These are phyloP conservation scores for Neltuma alba DNA, from an alignment of 306 rosid species.

Conservation along the genomic window DNA sequence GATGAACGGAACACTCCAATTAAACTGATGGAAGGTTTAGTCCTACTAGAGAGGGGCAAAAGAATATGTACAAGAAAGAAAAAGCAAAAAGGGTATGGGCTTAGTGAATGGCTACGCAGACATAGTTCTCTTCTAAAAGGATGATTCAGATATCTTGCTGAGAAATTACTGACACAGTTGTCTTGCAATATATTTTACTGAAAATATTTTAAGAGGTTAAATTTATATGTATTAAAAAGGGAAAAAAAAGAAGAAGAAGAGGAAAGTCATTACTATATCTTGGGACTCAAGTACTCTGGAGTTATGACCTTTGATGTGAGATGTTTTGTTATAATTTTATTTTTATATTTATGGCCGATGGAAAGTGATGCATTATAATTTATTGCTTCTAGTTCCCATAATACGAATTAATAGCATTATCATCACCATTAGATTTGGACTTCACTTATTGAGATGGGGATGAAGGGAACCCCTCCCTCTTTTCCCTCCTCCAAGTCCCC, in stretches of 20 bases:
- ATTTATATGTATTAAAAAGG: neutral
- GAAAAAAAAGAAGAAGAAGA: neutral
- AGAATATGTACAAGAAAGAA: neutral
- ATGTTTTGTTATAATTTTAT: neutral
- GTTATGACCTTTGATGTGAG: neutral
- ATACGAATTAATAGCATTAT: slow-evolving; percentile 9
- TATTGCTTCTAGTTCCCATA: neutral
- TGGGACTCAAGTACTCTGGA: neutral
- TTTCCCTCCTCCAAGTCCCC: neutral
- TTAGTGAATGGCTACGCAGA: neutral
- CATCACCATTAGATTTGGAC: neutral
- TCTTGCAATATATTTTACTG: neutral
- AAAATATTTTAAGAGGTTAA: neutral
- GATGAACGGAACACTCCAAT: neutral
- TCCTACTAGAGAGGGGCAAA: neutral
- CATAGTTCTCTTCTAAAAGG: neutral
- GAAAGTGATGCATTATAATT: slow-evolving; percentile 3
- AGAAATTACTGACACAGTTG: neutral
- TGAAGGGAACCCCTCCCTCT: neutral
- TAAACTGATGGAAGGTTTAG: neutral
- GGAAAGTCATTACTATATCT: neutral
- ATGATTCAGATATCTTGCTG: neutral
- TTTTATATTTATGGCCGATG: neutral
- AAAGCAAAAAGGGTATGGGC: neutral
- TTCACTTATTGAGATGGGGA: neutral